Evolutionary conservation across 2,329 filamentous ascomycete species (phyloP), one percentile per base, ranked within the genome.

Genomic region (Drechslerella dactyloides): DNA sequence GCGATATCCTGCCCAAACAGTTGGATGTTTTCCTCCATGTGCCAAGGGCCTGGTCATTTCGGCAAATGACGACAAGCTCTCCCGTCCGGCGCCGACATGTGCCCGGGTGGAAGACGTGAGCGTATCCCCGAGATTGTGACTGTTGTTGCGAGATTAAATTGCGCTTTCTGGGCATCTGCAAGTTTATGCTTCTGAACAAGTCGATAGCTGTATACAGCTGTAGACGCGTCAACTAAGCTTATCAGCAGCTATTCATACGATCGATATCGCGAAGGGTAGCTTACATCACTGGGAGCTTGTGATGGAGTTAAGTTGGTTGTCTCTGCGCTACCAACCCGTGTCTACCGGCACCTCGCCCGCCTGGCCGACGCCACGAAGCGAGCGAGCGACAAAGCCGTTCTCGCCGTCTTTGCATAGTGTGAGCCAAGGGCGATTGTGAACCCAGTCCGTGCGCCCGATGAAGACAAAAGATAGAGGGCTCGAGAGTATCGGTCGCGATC

Each of bases 1-100:
- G 65, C 65, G 57, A 69, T 62, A 62, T 69, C 51, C 58, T 62
- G 53, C 58, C 65, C 57, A 69, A 69, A 58, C 52, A 58, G 65
- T 61, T 62, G 57, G 57, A 27, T n/a, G 52, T n/a, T 21, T n/a
- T 48, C 30, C 53, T 52, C 52, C 58, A 62, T 58, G 58, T 42
- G 37, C 37, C 37, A 23, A 27, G 46, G 19, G 21, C 7, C 27
- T 4, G 27, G 46, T 46, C 40, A 42, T 59, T 60, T 68, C 55
- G 55, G 55, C 15, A 68, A 52, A 13, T 15, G 4, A 56, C 15
- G 56, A 68, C 40, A 68, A 64, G 61, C 61, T 64, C 57, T 64
- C 48, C 5, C 24, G 7, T 52, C 37, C n/a, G 27, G 27, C 27
- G 27, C 8, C 4, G 27, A 3, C 27, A 33, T 33, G 27, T 3